Percentiles rank a stretch among this genome's conserved stretches.
These are phyloP conservation scores for Trifolium dubium DNA, from an alignment of 306 rosid genomes.

Conservation along the genomic window DNA sequence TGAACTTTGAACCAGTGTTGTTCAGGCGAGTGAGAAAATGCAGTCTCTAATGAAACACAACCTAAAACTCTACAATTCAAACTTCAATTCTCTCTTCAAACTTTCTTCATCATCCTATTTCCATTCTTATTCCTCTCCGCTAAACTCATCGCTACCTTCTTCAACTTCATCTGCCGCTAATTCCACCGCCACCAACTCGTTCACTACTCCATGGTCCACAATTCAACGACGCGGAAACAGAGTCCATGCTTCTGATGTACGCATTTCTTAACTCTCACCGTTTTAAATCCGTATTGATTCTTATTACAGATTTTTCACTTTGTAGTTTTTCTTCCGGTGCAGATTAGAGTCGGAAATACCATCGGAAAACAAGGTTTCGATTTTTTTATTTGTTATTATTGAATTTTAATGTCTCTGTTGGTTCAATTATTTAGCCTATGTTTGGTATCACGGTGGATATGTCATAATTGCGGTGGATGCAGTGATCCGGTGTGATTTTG, in stretches of 20 bases:
- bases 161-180: conserved; percentile 39
- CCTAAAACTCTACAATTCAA: conserved; percentile 16
- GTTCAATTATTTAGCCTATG: background rate
- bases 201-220: conserved; percentile 63
- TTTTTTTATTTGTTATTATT: conserved; percentile 10
- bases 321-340: conserved; percentile 36
- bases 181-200: conserved; percentile 36
- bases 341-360: conserved; percentile 81
- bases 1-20: background rate
- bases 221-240: conserved; percentile 68
- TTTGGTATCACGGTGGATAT: too few relatives aligned
- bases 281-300: background rate
- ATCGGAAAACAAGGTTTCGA: conserved; percentile 78
- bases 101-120: conserved; percentile 23
- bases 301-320: background rate
- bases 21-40: conserved; percentile 21
- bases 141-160: conserved; percentile 23
- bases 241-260: conserved; percentile 74
- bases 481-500: too few relatives aligned
- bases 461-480: too few relatives aligned
- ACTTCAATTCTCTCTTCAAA: conserved; percentile 12
- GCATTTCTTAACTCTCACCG: background rate
- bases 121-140: conserved; percentile 18
- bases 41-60: conserved; percentile 33
- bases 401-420: background rate